Evolutionary conservation across 1,139 yeast genomes (phyloP).

Genomic region (Sugiyamaella xylanicola): DNA sequence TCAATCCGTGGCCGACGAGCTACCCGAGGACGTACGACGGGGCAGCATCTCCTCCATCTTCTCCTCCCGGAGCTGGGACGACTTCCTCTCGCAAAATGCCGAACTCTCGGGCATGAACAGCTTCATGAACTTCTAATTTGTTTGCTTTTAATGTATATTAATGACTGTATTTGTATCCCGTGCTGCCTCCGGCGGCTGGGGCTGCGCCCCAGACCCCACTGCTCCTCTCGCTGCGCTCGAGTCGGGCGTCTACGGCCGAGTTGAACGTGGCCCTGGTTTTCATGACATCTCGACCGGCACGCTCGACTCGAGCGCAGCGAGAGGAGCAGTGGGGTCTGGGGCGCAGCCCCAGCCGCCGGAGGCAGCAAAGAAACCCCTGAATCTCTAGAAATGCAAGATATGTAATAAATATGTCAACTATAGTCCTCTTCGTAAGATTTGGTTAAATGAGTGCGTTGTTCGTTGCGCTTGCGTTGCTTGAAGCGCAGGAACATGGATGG

Average conservation of each 20-base stretch:
- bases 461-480: background rate
- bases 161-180: background rate
- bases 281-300: background rate
- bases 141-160: conserved; percentile 11
- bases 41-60: conserved; percentile 26
- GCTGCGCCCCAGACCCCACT: background rate
- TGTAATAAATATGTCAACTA: conserved; percentile 9
- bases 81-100: conserved; percentile 35
- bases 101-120: conserved; percentile 38
- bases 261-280: too few species aligned
- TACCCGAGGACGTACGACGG: conserved; percentile 9
- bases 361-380: too few species aligned
- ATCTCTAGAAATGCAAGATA: background rate
- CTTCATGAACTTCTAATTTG: conserved; percentile 25
- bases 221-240: background rate
- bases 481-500: conserved; percentile 25
- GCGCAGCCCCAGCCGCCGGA: conserved; percentile 11
- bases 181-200: conserved; percentile 3
- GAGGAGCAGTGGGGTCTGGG: background rate
- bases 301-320: background rate
- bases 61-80: conserved; percentile 38
- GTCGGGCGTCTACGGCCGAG: too few species aligned
- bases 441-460: background rate
- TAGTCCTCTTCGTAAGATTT: conserved; percentile 9
- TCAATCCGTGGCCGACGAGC: background rate